Conservation (phyloP, 495 filamentous ascomycete genomes). For the Aspergillus incahuasiensis region DNA sequence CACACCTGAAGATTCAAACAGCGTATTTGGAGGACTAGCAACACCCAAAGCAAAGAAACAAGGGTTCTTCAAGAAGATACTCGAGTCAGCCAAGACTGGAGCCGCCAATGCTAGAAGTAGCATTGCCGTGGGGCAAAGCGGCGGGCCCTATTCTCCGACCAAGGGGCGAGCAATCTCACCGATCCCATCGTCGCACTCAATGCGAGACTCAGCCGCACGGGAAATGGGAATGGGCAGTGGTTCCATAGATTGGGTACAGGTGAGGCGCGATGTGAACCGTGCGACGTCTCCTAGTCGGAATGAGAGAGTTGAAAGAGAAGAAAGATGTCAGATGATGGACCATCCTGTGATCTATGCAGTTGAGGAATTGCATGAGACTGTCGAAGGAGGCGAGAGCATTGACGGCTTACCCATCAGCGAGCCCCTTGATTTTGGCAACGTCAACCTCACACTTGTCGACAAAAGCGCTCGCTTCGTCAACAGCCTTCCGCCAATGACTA, state of each 20-base stretch:
- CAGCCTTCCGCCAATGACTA: constrained; percentile 85
- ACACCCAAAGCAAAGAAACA: constrained; percentile 86
- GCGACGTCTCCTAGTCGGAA: constrained; percentile 88
- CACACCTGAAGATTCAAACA: constrained; percentile 41
- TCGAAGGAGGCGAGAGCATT: constrained; percentile 85
- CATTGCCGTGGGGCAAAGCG: constrained; percentile 61
- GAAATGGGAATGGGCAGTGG: constrained; percentile 62
- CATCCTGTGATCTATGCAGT: constrained; percentile 82
- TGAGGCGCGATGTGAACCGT: constrained; percentile 89
- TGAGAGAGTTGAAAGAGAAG: constrained; percentile 79
- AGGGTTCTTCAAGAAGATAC: constrained; percentile 94
- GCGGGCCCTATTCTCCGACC: constrained; percentile 44
- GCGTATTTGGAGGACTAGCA: constrained; percentile 72
- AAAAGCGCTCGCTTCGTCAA: constrained; percentile 91
- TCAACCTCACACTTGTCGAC: constrained; percentile 83
- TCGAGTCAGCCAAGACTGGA: constrained; percentile 90
- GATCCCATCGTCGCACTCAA: constrained; percentile 27
- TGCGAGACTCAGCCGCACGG: constrained; percentile 50
- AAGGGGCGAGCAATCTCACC: constrained; percentile 40
- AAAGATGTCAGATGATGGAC: constrained; percentile 92
- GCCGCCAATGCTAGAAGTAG: constrained; percentile 86
- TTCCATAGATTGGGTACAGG: constrained; percentile 87
- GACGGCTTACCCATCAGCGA: constrained; percentile 80
- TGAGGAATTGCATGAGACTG: constrained; percentile 76
- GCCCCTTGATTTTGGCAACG: constrained; percentile 71